Conservation (phyloP, 176 grass and related monocot species). For the Aechmea fasciata region DNA sequence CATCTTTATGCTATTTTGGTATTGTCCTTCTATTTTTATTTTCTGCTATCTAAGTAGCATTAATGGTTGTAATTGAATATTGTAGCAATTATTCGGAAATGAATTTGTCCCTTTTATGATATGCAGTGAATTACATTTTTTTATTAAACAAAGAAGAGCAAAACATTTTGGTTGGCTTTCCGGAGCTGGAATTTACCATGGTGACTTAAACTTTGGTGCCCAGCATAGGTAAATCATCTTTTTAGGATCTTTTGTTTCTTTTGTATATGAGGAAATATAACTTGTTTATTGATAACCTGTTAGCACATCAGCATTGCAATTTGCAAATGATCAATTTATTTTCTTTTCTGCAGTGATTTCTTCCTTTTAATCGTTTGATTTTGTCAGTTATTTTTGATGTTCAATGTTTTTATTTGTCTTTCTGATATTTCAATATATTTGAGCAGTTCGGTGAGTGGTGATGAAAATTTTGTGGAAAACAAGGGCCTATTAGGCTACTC, state of each 20-base stretch:
- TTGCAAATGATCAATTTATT: not conserved
- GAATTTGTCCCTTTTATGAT: constrained; percentile 8
- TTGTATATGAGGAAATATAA: not conserved
- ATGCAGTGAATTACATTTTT: constrained; percentile 88
- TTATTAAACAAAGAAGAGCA: constrained; percentile 92
- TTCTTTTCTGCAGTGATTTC: not conserved
- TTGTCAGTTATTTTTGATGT: not conserved
- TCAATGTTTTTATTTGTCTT: constrained; percentile 15
- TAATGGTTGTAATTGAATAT: not conserved
- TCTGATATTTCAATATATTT: constrained; percentile 1
- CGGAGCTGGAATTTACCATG: constrained; percentile 89
- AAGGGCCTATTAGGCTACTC: constrained; percentile 93
- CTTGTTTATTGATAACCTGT: not conserved
- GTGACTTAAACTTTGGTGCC: constrained; percentile 92
- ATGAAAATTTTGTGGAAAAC: constrained; percentile 98
- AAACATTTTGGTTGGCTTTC: constrained; percentile 98
- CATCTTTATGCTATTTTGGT: too few species aligned
- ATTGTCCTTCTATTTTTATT: not conserved
- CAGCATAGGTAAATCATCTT: constrained; percentile 66
- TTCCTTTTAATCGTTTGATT: not conserved
- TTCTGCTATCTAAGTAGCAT: not conserved
- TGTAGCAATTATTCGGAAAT: not conserved
- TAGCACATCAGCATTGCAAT: not conserved
- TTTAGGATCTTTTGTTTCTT: not conserved
- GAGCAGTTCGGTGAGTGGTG: constrained; percentile 61